phyloP scores from a whole-genome alignment of 2,329 filamentous ascomycete species.

The Hypoxylon sp. region DNA sequence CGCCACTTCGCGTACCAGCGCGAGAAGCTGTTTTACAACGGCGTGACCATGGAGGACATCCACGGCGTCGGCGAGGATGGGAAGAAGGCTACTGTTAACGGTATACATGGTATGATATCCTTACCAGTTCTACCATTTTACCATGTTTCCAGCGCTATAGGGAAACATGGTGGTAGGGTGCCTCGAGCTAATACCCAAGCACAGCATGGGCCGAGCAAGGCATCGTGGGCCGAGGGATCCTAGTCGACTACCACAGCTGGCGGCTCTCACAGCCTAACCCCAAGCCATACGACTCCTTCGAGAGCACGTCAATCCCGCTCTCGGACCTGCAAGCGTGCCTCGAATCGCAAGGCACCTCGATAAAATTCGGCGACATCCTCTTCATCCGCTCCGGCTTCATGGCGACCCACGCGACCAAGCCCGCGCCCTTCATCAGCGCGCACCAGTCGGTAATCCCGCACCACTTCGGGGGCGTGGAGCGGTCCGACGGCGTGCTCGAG shows the following conservation, averaged over 20 bases:
- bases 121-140: background rate
- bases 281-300: constrained; percentile 55
- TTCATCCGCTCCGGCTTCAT: constrained; percentile 60
- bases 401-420: constrained; percentile 57
- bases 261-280: constrained; percentile 56
- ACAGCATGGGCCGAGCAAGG: constrained; percentile 66
- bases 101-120: constrained; percentile 55
- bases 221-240: constrained; percentile 69
- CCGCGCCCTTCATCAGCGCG: constrained; percentile 56
- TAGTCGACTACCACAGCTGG: constrained; percentile 68
- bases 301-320: constrained; percentile 55
- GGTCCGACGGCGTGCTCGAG: constrained; percentile 60
- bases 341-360: constrained; percentile 62
- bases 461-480: constrained; percentile 64
- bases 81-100: constrained; percentile 57
- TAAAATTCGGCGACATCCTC: constrained; percentile 68
- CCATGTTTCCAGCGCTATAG: no score
- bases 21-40: constrained; percentile 57
- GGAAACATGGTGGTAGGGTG: background rate
- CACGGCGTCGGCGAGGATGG: constrained; percentile 53
- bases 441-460: constrained; percentile 57
- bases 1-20: constrained; percentile 66
- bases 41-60: constrained; percentile 59
- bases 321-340: constrained; percentile 61
- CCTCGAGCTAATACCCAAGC: constrained; percentile 10